phyloP scores from a whole-genome alignment of 768 basidiomycete species.

The Kwoniella pini region DNA sequence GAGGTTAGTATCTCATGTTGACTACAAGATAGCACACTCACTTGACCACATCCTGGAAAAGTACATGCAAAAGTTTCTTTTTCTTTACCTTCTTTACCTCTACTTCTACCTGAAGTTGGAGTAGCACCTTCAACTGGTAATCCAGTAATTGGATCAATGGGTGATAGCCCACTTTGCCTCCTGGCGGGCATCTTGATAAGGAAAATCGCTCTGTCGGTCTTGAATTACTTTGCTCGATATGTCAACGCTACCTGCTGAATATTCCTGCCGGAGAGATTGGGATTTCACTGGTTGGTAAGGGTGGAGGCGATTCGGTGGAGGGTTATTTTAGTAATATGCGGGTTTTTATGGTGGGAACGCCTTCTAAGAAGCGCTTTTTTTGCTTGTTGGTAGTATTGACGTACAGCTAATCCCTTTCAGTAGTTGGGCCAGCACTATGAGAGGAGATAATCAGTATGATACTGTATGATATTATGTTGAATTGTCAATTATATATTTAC shows the following conservation, averaged over 20 bases:
- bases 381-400: too few relatives aligned
- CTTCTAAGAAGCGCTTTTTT: too few relatives aligned
- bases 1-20: too few relatives aligned
- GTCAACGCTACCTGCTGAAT: neutral
- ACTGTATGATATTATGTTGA: neutral
- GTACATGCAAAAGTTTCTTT: slow-evolving; percentile 49
- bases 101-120: slow-evolving; percentile 13
- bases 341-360: too few relatives aligned
- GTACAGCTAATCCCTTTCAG: too few relatives aligned
- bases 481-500: neutral
- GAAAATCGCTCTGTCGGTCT: neutral
- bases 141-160: slow-evolving; percentile 9
- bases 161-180: slow-evolving; percentile 22
- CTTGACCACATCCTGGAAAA: slow-evolving; percentile 49
- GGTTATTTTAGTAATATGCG: neutral
- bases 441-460: neutral
- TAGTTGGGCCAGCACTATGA: too few relatives aligned
- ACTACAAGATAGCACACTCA: slow-evolving; percentile 19
- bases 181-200: slow-evolving; percentile 15
- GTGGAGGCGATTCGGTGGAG: slow-evolving; percentile 14
- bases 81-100: slow-evolving; percentile 43
- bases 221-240: neutral
- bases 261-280: neutral
- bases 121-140: slow-evolving; percentile 15
- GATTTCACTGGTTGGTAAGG: slow-evolving; percentile 6